phyloP scores from a whole-genome alignment of 352 stramenopile species.

The Phytophthora melonis region DNA sequence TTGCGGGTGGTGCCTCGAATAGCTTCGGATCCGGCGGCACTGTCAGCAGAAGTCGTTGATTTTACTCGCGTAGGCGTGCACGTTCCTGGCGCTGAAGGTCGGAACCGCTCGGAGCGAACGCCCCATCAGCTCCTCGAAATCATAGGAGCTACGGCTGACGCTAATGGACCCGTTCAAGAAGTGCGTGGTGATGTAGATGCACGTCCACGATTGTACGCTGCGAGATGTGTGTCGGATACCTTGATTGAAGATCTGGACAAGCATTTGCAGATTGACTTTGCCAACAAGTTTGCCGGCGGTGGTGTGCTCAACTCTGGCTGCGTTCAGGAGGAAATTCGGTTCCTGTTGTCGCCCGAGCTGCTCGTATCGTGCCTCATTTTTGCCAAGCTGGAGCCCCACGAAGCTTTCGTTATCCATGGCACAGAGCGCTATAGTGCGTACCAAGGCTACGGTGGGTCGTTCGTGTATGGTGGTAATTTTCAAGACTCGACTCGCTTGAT shows the following conservation, averaged over 20 bases:
- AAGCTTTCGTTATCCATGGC: constrained; percentile 78
- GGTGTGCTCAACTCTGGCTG: constrained; percentile 77
- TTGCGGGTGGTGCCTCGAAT: constrained; percentile 54
- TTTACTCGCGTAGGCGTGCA: constrained; percentile 59
- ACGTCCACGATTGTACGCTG: constrained; percentile 20
- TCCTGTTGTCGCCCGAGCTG: constrained; percentile 77
- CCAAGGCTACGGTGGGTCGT: constrained; percentile 68
- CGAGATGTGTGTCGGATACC: constrained; percentile 44
- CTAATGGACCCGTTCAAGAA: not conserved
- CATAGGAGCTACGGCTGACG: not conserved
- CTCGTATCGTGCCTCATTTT: constrained; percentile 75
- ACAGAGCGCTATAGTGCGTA: constrained; percentile 70
- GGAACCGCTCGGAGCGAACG: constrained; percentile 10
- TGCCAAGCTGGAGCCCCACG: constrained; percentile 65
- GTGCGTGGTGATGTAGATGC: not conserved
- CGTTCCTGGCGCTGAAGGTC: constrained; percentile 18
- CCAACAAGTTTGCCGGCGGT: constrained; percentile 82
- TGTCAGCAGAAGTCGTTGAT: constrained; percentile 59
- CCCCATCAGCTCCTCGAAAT: constrained; percentile 35
- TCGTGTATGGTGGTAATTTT: constrained; percentile 55
- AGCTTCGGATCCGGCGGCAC: constrained; percentile 4
- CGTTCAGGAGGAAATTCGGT: constrained; percentile 89
- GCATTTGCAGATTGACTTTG: constrained; percentile 86
- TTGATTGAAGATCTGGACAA: constrained; percentile 73
- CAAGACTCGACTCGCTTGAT: constrained; percentile 44